Conservation (phyloP, 2,329 filamentous ascomycete species). For the Mycogone perniciosa region DNA sequence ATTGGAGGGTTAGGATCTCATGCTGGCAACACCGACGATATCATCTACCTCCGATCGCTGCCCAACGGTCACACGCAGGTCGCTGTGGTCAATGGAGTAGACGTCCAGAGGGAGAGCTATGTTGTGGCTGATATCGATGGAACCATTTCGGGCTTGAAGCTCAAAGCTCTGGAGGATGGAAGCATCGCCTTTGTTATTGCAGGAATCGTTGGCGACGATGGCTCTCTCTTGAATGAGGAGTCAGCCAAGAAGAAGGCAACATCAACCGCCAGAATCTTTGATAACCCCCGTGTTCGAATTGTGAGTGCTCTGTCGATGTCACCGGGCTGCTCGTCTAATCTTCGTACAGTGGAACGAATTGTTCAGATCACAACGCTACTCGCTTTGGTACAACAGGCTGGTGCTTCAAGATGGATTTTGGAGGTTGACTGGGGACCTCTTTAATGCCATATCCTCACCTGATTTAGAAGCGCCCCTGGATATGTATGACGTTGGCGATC, state of each 20-base stretch:
- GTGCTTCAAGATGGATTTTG: constrained; percentile 21
- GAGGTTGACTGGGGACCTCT: constrained; percentile 23
- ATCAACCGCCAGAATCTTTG: constrained; percentile 29
- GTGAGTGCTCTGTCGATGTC: constrained; percentile 19
- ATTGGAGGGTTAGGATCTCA: too few relatives aligned
- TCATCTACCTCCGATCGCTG: constrained; percentile 15
- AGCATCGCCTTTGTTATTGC: constrained; percentile 30
- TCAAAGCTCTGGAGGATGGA: constrained; percentile 28
- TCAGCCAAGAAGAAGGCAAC: constrained; percentile 19
- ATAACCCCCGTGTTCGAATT: constrained; percentile 22
- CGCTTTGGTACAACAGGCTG: constrained; percentile 35
- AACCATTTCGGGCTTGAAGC: constrained; percentile 27
- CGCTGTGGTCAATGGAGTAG: constrained; percentile 21
- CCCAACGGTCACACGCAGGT: constrained; percentile 27
- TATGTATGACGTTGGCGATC: constrained; percentile 21
- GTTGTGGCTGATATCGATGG: constrained; percentile 27
- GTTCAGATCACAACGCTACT: constrained; percentile 24
- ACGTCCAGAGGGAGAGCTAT: constrained; percentile 18
- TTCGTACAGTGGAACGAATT: constrained; percentile 27
- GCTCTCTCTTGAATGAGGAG: constrained; percentile 28
- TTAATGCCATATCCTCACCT: constrained; percentile 27
- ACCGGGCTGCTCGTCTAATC: too few relatives aligned
- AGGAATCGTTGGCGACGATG: constrained; percentile 26
- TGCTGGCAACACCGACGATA: constrained; percentile 10
- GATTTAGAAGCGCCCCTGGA: constrained; percentile 27